These are phyloP conservation scores for Lichtheimia ramosa DNA, from an alignment of 371 early-diverging fungal genomes.

Conservation along the genomic window DNA sequence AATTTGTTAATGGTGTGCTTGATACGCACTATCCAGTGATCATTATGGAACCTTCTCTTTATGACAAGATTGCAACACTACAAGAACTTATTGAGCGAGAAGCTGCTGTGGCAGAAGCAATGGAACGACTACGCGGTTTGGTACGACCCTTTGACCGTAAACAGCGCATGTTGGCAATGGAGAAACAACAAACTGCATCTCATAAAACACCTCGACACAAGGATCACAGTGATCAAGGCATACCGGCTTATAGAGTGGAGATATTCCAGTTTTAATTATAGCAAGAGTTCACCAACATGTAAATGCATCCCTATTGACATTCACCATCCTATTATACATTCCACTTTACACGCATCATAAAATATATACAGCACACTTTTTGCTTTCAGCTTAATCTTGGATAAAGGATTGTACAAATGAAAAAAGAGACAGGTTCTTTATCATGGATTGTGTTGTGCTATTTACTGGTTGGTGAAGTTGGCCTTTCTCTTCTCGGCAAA, in stretches of 20 bases:
- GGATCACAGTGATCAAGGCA: conserved; percentile 56
- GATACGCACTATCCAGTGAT: conserved; percentile 63
- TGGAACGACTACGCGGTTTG: conserved; percentile 53
- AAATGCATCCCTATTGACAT: background rate
- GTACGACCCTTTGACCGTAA: conserved; percentile 57
- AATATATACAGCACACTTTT: too few relatives aligned
- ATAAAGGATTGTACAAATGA: background rate
- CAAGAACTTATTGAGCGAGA: conserved; percentile 40
- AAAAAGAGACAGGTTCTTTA: background rate
- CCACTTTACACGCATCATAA: background rate
- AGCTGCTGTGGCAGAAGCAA: conserved; percentile 33
- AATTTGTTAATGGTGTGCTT: conserved; percentile 51
- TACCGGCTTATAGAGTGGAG: conserved; percentile 64
- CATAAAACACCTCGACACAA: conserved; percentile 27
- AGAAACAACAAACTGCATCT: conserved; percentile 12
- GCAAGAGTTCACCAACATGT: background rate
- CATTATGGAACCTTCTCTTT: conserved; percentile 55
- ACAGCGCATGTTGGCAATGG: conserved; percentile 13
- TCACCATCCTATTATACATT: conserved; percentile 8
- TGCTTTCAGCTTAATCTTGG: too few relatives aligned
- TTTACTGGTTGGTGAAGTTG: conserved; percentile 84
- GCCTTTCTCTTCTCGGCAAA: conserved; percentile 95
- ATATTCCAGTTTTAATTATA: conserved; percentile 49
- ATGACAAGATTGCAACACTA: conserved; percentile 40
- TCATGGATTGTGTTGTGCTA: background rate